Percentiles rank a stretch among this genome's conserved stretches.
These are phyloP conservation scores for Apiotrichum montevideense DNA, from an alignment of 1,284 basidiomycete genomes.

Conservation along the genomic window DNA sequence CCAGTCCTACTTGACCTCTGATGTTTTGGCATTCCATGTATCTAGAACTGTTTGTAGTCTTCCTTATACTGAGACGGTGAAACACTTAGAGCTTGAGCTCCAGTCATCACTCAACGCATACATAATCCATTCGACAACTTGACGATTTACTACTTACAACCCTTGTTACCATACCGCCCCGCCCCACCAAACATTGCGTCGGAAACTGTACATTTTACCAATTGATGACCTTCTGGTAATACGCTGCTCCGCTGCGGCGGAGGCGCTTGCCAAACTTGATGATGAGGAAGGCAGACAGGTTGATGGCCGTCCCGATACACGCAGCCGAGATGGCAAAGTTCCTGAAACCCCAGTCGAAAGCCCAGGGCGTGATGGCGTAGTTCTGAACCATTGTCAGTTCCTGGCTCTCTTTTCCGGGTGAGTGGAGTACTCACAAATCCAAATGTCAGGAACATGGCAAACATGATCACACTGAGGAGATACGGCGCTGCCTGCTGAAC, in stretches of 20 bases:
- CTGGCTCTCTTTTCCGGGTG: too few relatives aligned
- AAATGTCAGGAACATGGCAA: conserved; percentile 17
- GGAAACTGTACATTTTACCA: not conserved
- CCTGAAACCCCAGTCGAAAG: conserved; percentile 16
- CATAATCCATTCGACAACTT: too few relatives aligned
- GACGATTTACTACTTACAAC: too few relatives aligned
- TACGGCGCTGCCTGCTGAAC: conserved; percentile 15
- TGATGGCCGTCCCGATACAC: conserved; percentile 6
- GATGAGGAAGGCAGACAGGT: conserved; percentile 7
- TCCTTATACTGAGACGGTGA: too few relatives aligned
- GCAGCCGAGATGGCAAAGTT: conserved; percentile 17
- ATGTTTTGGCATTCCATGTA: too few relatives aligned
- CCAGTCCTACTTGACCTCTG: too few relatives aligned
- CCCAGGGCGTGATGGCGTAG: conserved; percentile 24
- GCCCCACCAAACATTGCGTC: too few relatives aligned
- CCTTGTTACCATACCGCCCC: too few relatives aligned
- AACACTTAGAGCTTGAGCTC: too few relatives aligned
- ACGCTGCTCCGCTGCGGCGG: conserved; percentile 4
- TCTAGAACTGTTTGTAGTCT: too few relatives aligned
- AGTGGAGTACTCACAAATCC: not conserved
- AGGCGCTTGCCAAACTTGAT: conserved; percentile 13
- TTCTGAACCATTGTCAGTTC: not conserved
- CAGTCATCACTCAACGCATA: too few relatives aligned
- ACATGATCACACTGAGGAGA: conserved; percentile 15
- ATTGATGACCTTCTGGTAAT: conserved; percentile 18